A percentile compares a stretch with the other conserved stretches of the same genome.
phyloP scores from a whole-genome alignment of 1,139 yeast genomes.

The Insectozyma bohioensis region DNA sequence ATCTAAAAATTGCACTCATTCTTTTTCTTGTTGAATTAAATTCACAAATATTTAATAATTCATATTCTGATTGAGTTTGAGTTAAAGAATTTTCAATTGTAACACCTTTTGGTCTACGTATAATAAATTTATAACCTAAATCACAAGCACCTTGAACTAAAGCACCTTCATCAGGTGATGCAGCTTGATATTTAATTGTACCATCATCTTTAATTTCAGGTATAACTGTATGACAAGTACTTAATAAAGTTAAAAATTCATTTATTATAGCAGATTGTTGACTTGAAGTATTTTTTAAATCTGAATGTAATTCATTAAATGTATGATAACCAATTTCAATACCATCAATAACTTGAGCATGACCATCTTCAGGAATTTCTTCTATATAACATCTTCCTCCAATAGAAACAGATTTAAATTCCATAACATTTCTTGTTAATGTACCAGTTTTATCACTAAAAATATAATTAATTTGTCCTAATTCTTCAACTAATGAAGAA shows the following conservation, averaged over 20 bases:
- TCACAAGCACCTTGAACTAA: slow-evolving; percentile 90
- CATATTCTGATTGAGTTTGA: slow-evolving; percentile 48
- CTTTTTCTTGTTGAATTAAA: slow-evolving; percentile 96
- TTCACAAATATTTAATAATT: slow-evolving; percentile 87
- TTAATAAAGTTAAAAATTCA: slow-evolving; percentile 78
- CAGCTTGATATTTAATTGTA: slow-evolving; percentile 89
- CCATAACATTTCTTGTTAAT: slow-evolving; percentile 92
- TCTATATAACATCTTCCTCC: slow-evolving; percentile 90
- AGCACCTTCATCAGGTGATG: slow-evolving; percentile 99
- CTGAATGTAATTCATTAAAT: slow-evolving; percentile 61
- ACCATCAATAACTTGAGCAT: slow-evolving; percentile 70
- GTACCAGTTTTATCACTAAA: slow-evolving; percentile 98
- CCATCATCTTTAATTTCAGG: slow-evolving; percentile 73
- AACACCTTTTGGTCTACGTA: slow-evolving; percentile 84
- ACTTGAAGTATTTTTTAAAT: slow-evolving; percentile 38
- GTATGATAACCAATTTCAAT: slow-evolving; percentile 79
- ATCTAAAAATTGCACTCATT: slow-evolving; percentile 92
- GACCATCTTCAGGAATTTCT: slow-evolving; percentile 88
- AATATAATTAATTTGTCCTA: slow-evolving; percentile 93
- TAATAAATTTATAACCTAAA: slow-evolving; percentile 78
- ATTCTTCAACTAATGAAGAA: slow-evolving; percentile 90
- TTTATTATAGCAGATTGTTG: slow-evolving; percentile 67
- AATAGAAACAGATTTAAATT: slow-evolving; percentile 89
- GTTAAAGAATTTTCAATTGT: slow-evolving; percentile 57
- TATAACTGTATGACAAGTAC: slow-evolving; percentile 96